Evolutionary conservation across 129 eudicot genomes (phyloP), one percentile per base, ranked within the genome.

Genomic region (Erigeron canadensis): DNA sequence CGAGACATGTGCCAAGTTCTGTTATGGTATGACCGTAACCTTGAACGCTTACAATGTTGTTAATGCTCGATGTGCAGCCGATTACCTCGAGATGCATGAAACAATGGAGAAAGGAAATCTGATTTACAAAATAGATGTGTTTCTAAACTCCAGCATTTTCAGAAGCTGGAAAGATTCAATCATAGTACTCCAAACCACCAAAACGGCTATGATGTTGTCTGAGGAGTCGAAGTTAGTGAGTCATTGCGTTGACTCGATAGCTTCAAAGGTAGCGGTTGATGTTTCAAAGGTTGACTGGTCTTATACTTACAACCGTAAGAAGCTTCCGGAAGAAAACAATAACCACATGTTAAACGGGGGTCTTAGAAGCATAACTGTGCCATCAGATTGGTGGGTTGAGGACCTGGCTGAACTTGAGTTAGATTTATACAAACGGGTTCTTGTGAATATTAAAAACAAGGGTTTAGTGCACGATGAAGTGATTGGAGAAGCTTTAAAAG

Each of bases 81-180:
- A 94, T 58, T 94, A 84, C 63, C 92, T 94, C 12, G 99, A 84
- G 46, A 94, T 94, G 99, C 86, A 88, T 9, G 99, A 94, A 61
- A 76, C 79, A 6, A 67, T 90, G 67, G 99, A 94, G 71, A 94
- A 88, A 84, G 99, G 99, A 12, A 94, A 94, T 69, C 96, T 94
- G 55, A 65, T 77, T 15, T 90, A 87, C 89, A 94, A 94, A 74
- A 81, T 94, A 28, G 99, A 94, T 54, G 96, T 87, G 57, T 94
- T 94, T 69, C 79, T 94, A 9, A 86, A 34, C 83, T 80, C 99
- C 2, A 84, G 95, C 82, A 62, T 94, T 48, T 90, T 94, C 74
- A 61, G 93, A 53, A 90, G 99, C 77, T 94, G 99, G 99, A 94
- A 94, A 74, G 99, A 94, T 78, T 94, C 99, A 3, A 94, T 94